phyloP scores from a whole-genome alignment of 2,329 filamentous ascomycete species.

The Juglanconis oblonga region DNA sequence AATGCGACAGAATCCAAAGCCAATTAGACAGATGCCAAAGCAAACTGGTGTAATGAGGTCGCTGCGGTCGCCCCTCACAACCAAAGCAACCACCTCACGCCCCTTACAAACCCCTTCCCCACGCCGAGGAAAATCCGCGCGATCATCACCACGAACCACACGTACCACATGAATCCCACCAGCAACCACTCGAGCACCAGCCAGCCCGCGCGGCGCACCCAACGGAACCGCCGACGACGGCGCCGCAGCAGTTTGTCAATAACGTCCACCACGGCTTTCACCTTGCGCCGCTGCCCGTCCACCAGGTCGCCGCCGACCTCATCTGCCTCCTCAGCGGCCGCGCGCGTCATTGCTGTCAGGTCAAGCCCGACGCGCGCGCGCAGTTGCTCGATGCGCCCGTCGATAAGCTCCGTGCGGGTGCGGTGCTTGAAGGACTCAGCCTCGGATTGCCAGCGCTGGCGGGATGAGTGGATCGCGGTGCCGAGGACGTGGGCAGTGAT shows the following conservation, averaged over 20 bases:
- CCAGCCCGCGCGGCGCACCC: conserved; percentile 74
- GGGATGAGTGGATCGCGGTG: conserved; percentile 43
- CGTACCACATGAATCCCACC: conserved; percentile 88
- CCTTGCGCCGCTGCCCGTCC: conserved; percentile 71
- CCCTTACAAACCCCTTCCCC: conserved; percentile 55
- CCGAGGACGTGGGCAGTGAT: conserved; percentile 51
- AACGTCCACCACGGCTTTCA: conserved; percentile 76
- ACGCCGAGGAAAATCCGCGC: conserved; percentile 63
- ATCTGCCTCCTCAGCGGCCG: conserved; percentile 75
- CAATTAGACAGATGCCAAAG: neutral
- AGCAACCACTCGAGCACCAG: conserved; percentile 83
- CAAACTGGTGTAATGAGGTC: conserved; percentile 4
- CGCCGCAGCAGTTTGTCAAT: conserved; percentile 74
- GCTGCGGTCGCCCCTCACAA: conserved; percentile 42
- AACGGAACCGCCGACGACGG: conserved; percentile 65
- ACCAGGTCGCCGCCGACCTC: conserved; percentile 73
- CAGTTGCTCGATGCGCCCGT: conserved; percentile 48
- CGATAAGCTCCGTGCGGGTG: conserved; percentile 55
- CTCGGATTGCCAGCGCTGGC: conserved; percentile 55
- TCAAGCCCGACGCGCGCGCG: conserved; percentile 49
- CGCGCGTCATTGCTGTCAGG: conserved; percentile 59
- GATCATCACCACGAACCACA: conserved; percentile 85
- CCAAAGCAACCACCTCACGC: conserved; percentile 82
- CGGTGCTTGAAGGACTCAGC: conserved; percentile 58
- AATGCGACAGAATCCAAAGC: neutral